Base-by-base conservation (phyloP, 257 asterid genomes). In the Solanum pinnatisectum region DNA sequence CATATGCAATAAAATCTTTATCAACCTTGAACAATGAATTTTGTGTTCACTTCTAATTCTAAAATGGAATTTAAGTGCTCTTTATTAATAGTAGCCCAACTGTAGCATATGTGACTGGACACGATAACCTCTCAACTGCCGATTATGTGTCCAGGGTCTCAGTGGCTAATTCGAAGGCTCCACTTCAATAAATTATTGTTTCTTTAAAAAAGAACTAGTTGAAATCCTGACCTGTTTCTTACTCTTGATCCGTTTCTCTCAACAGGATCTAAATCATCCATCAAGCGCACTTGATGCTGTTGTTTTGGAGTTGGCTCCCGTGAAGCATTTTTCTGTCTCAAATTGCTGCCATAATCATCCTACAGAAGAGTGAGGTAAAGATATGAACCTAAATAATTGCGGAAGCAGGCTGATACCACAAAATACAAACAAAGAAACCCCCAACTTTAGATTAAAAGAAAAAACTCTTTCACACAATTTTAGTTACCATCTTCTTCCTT, bases 331-430 rank as follows among this genome's bases (percentile, higher is more conserved):
- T 87, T 89, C 52, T 89, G 92, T 88, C 94, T 91, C 68, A 88
- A 88, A 44, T 85, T 88, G 89, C 90, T 91, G 89, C 82, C 92
- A 89, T 92, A 93, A 77, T 93, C 96, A 84, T 92, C 99, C 99
- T 97, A 95, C 99, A 97, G 97, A 90, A 96, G 98, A 94, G 95
- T 91, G 98, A 97, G 95, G 99, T 92, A 94, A 96, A 93, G 96
- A 94, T 92, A 96, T 96, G 97, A 96, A 94, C 98, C 96, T 95
- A 95, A 94, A 96, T 90, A 96, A 97, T 94, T 97, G 99, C 94
- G 92, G 98, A 96, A 96, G 94, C 98, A 94, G 89, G 95, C 98
- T 96, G 98, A 97, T 92, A 94, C 91, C 91, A 82, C 88, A 92
- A 93, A 94, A 97, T 92, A 93, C 89, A 89, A 88, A 87, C 87